Evolutionary conservation across 805 yeast species (phyloP).

Genomic region (Saccharomycopsis sp.): DNA sequence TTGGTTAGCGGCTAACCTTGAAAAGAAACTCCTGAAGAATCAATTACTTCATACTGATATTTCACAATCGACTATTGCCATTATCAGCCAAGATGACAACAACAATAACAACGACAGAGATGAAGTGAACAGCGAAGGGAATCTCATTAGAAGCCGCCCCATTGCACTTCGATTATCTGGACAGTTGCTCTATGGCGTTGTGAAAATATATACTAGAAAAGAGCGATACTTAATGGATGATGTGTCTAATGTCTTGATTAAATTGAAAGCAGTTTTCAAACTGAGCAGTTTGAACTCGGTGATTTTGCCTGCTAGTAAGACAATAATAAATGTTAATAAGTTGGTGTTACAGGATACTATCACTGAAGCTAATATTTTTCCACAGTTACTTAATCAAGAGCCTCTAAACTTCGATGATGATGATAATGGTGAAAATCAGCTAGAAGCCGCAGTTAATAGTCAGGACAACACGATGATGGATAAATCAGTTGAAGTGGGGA

Average conservation of each 20-base stretch:
- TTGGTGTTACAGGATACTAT: conserved; percentile 70
- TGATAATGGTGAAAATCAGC: conserved; percentile 26
- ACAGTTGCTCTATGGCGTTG: conserved; percentile 80
- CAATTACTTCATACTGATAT: conserved; percentile 71
- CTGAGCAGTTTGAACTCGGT: conserved; percentile 37
- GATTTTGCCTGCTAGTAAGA: conserved; percentile 52
- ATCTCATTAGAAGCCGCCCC: conserved; percentile 32
- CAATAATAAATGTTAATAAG: conserved; percentile 52
- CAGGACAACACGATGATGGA: neutral
- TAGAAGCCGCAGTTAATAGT: neutral
- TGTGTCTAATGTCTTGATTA: conserved; percentile 66
- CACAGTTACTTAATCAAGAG: conserved; percentile 61
- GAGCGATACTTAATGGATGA: conserved; percentile 80
- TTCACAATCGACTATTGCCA: conserved; percentile 56
- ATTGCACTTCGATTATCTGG: conserved; percentile 79
- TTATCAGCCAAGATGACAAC: conserved; percentile 32
- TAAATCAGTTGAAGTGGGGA: conserved; percentile 15
- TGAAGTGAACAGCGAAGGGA: conserved; percentile 11
- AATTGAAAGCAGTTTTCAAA: conserved; percentile 61
- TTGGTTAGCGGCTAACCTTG: conserved; percentile 90
- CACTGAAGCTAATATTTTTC: conserved; percentile 42
- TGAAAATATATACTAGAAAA: conserved; percentile 77
- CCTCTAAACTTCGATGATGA: conserved; percentile 40
- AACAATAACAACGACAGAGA: conserved; percentile 3
- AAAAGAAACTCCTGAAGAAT: conserved; percentile 63